These are phyloP conservation scores for Chaetomiaceae sp. DNA, from an alignment of 2,329 filamentous ascomycete species.

Conservation along the genomic window DNA sequence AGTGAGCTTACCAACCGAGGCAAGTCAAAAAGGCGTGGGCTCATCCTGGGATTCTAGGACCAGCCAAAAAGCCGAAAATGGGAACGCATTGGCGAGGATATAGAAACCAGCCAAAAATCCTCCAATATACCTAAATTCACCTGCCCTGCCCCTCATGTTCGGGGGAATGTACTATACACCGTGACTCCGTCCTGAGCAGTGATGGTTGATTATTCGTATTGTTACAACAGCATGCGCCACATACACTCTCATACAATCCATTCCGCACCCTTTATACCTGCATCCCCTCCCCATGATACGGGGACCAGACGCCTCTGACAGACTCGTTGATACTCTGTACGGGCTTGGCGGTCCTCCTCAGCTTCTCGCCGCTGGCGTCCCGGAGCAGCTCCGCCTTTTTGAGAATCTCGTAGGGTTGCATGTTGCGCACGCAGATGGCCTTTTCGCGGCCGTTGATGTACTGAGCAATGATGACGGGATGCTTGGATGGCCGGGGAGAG, in stretches of 20 bases:
- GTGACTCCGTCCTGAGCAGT: background rate
- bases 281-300: constrained; percentile 60
- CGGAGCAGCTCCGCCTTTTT: constrained; percentile 72
- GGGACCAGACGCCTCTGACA: constrained; percentile 67
- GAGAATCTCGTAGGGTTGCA: constrained; percentile 74
- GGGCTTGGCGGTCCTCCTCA: constrained; percentile 59
- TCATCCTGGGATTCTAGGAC: constrained; percentile 11
- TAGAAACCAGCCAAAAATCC: constrained; percentile 12
- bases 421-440: constrained; percentile 81
- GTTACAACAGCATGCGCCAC: constrained; percentile 14
- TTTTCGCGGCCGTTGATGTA: constrained; percentile 90
- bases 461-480: constrained; percentile 82
- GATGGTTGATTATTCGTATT: constrained; percentile 10
- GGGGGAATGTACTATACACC: background rate
- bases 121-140: constrained; percentile 1
- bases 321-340: constrained; percentile 61
- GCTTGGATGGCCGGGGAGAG: constrained; percentile 82
- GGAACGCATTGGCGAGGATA: constrained; percentile 11
- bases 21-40: background rate
- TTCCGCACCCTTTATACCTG: constrained; percentile 39
- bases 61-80: constrained; percentile 11
- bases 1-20: constrained; percentile 35
- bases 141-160: background rate
- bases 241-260: constrained; percentile 10
- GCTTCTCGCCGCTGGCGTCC: constrained; percentile 71